phyloP scores from a whole-genome alignment of 2,329 filamentous ascomycete genomes.

The Aspergillus awamori region DNA sequence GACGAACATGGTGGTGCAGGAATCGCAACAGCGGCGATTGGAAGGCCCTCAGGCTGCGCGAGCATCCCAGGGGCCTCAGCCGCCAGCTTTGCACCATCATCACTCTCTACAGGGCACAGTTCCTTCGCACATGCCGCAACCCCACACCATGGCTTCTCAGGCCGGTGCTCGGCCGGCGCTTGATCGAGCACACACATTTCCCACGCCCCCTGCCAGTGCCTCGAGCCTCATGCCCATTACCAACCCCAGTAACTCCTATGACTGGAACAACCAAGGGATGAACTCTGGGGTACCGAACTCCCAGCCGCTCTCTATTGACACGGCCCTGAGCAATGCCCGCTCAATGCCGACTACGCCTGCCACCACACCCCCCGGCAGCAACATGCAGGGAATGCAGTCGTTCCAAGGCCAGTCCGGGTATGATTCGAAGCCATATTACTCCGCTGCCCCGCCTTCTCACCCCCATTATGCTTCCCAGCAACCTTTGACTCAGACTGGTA shows the following conservation, averaged over 20 bases:
- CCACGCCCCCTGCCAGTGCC: conserved; percentile 90
- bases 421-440: conserved; percentile 81
- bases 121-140: conserved; percentile 65
- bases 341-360: conserved; percentile 91
- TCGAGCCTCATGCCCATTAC: conserved; percentile 81
- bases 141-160: conserved; percentile 64
- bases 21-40: conserved; percentile 73
- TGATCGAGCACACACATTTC: conserved; percentile 88
- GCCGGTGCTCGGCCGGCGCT: conserved; percentile 69
- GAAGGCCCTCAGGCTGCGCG: conserved; percentile 53
- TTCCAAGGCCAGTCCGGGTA: conserved; percentile 75
- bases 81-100: conserved; percentile 63
- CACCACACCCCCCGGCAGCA: conserved; percentile 80
- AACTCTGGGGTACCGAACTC: conserved; percentile 61
- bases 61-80: conserved; percentile 69
- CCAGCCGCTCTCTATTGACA: conserved; percentile 80
- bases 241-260: conserved; percentile 72
- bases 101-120: conserved; percentile 66
- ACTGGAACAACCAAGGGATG: conserved; percentile 73
- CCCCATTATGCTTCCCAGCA: conserved; percentile 69
- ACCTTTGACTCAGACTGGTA: conserved; percentile 62
- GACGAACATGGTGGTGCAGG: conserved; percentile 84
- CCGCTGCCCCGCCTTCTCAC: conserved; percentile 65
- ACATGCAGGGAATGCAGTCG: conserved; percentile 75
- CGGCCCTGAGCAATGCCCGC: conserved; percentile 73